Base-by-base conservation (phyloP, 202 grass and related monocot species). In the Elaeis oleifera region DNA sequence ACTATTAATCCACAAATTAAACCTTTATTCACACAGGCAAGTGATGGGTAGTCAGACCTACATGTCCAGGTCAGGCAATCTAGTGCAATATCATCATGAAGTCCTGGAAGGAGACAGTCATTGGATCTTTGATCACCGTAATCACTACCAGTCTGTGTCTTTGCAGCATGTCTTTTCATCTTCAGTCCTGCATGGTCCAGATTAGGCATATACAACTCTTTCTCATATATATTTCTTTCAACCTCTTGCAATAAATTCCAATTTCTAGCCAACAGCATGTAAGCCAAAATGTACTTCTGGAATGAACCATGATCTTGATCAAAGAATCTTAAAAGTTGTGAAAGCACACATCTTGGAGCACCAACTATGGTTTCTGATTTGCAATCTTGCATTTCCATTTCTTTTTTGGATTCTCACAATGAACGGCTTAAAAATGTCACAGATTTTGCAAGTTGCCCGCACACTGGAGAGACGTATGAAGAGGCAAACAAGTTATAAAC, bases 31-130 rank as follows among this genome's bases (percentile, higher is more conserved):
- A 90, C 50, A 23, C 87, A 88, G 48, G 87, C 78, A 54, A 96
- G 86, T 3, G 86, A 81, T 7, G 81, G 73, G 32, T 96, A 88
- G 56, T 90, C 83, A 56, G 90, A 90, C 74, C 90, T 86, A 72
- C 90, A 88, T 49, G 81, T 56, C 73, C 84, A 63, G 55, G 90
- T 75, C 59, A 96, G 78, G 68, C 90, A 90, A 54, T 88, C 80
- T 70, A 88, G 78, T 59, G 90, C 69, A 74, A 87, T 50, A 61
- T 95, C 90, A 68, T 95, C 83, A 71, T 83, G 80, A 70, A 96
- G 83, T 56, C 87, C 84, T 16, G 87, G 76, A 68, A 96, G 71
- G 70, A 88, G 64, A 76, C 78, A 78, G 78, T 88, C 75, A 76
- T 74, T 84, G 59, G 90, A 88, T 73, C 77, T 73, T n/a, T 52